A percentile compares a stretch with the other conserved stretches of the same genome.
Evolutionary conservation across 768 basidiomycete genomes (phyloP).

Genomic region (Tylopilus plumbeoviolaceoides): DNA sequence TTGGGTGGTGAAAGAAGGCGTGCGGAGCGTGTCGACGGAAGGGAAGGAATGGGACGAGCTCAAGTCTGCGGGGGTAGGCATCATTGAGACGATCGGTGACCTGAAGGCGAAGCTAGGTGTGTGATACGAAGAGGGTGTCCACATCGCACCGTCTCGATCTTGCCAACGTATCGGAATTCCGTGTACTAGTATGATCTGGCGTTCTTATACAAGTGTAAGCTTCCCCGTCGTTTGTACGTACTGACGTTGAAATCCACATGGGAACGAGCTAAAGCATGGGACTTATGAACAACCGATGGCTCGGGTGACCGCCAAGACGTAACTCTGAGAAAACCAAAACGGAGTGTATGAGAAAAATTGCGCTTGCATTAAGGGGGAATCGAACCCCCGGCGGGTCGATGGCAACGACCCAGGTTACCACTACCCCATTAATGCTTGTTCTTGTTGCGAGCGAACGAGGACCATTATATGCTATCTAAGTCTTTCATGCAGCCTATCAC

Average conservation of each 20-base stretch:
- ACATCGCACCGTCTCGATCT: background rate
- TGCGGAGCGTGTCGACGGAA: slow-evolving; percentile 37
- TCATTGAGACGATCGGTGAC: slow-evolving; percentile 29
- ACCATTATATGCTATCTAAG: too few relatives aligned
- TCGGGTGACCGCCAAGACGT: background rate
- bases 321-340: background rate
- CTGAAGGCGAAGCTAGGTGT: slow-evolving; percentile 24
- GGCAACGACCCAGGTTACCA: slow-evolving; percentile 41
- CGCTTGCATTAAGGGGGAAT: slow-evolving; percentile 73
- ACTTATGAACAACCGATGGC: background rate
- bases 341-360: background rate
- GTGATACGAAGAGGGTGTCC: background rate
- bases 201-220: background rate
- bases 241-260: background rate
- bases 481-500: background rate
- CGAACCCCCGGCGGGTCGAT: slow-evolving; percentile 87
- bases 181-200: background rate
- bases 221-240: background rate
- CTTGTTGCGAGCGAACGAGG: background rate
- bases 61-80: slow-evolving; percentile 32
- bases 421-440: slow-evolving; percentile 41
- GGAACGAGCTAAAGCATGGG: background rate
- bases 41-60: slow-evolving; percentile 37
- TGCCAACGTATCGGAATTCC: background rate
- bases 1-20: slow-evolving; percentile 48